phyloP scores from a whole-genome alignment of 495 filamentous ascomycete species.

The Trichoderma erinaceum region DNA sequence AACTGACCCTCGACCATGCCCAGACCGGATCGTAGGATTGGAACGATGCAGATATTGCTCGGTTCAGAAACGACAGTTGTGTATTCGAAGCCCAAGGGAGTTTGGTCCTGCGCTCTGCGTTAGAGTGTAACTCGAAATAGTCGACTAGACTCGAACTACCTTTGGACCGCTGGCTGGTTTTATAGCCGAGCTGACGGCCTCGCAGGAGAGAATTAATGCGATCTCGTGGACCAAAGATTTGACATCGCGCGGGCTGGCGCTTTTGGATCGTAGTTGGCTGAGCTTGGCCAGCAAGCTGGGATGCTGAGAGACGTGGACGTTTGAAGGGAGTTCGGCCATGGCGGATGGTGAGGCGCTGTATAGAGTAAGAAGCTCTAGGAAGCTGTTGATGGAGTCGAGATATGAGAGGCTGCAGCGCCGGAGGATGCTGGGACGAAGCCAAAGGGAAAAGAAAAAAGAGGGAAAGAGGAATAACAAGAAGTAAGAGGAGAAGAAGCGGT shows the following conservation, averaged over 20 bases:
- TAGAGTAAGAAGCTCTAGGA: neutral
- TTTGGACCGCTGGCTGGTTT: slow-evolving; percentile 38
- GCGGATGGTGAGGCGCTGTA: neutral
- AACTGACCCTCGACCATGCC: slow-evolving; percentile 74
- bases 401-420: slow-evolving; percentile 16
- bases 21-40: slow-evolving; percentile 83
- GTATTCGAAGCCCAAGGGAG: slow-evolving; percentile 69
- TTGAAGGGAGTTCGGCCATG: slow-evolving; percentile 48
- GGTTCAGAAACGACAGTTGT: slow-evolving; percentile 54
- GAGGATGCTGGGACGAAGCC: neutral
- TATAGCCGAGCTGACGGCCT: slow-evolving; percentile 69
- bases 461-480: neutral
- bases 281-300: slow-evolving; percentile 86
- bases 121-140: neutral
- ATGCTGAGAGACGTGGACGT: slow-evolving; percentile 78
- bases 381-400: neutral
- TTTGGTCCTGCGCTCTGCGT: slow-evolving; percentile 49
- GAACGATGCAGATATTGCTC: slow-evolving; percentile 68
- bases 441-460: neutral
- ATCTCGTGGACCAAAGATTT: slow-evolving; percentile 82
- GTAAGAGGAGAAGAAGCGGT: neutral
- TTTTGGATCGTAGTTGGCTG: slow-evolving; percentile 72
- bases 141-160: slow-evolving; percentile 26
- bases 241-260: slow-evolving; percentile 66
- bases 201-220: slow-evolving; percentile 69